Evolutionary conservation across 192 early-diverging fungal genomes (phyloP), one percentile per base, ranked within the genome.

Genomic region (Coemansia sp.): DNA sequence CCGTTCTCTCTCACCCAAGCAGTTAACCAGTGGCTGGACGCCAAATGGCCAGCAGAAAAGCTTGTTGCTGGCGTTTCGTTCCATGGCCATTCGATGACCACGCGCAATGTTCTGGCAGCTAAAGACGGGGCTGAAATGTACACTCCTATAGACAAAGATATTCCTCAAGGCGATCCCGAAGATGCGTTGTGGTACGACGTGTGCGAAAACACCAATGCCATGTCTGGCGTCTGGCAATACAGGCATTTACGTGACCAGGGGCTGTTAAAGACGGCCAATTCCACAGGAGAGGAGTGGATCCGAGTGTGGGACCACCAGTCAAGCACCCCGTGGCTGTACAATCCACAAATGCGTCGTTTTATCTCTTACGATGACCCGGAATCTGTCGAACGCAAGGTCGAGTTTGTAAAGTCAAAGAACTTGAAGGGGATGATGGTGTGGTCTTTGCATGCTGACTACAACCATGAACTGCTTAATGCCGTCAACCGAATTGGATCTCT

Each of bases 301-400:
- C 60, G 80, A 0, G 50, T 79, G 43, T 84, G 81, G 83, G 83
- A 87, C 55, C 53, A 76, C 12, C 40, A 49, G 38, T 60, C 81
- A 11, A 53, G 80, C 28, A 81, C 80, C 16, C 83, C 83, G 26
- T 82, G 83, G 75, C 53, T 79, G 56, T 83, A 80, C 42, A 83
- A 84, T 43, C 69, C 80, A 9, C 58, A 72, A 7, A 77, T 72
- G 56, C 83, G 84, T 34, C 74, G 80, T 6, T 92, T 84, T 51
- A 80, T 92, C 34, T 87, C 88, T 9, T 92, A 90, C 58, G 90
- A 92, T 53, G 90, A 92, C 56, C 72, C 81, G n/a, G 60, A 75
- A 30, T 89, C 87, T 2, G 31, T 90, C 6, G 61, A 65, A 5
- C 57, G 69, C 42, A 92, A 92, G 60, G 81, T 87, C 8, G 71